A percentile compares a stretch with the other conserved stretches of the same genome.
phyloP scores from a whole-genome alignment of 805 yeast genomes.

The Zygotorulaspora florentina region DNA sequence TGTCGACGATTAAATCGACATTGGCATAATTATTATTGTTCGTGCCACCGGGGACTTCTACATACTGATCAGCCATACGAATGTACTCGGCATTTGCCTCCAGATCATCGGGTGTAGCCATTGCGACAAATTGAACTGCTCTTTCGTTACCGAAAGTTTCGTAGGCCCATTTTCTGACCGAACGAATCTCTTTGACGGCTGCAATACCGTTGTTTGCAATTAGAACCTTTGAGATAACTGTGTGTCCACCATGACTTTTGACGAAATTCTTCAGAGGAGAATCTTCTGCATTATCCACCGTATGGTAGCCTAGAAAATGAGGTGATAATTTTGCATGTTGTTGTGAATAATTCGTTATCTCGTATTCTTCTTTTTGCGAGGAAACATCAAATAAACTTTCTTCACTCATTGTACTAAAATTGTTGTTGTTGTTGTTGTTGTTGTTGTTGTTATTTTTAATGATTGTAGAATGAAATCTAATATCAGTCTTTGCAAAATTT shows the following conservation, averaged over 20 bases:
- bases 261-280: constrained; percentile 79
- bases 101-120: constrained; percentile 99
- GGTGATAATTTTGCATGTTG: constrained; percentile 49
- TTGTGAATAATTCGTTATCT: constrained; percentile 26
- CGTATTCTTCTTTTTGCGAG: constrained; percentile 22
- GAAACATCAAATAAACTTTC: constrained; percentile 40
- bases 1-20: constrained; percentile 92
- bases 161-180: constrained; percentile 98
- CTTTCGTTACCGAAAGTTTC: constrained; percentile 97
- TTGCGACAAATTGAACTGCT: constrained; percentile 89
- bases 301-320: constrained; percentile 79
- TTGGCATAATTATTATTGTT: constrained; percentile 98
- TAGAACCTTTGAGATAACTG: constrained; percentile 81
- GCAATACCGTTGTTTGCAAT: constrained; percentile 99
- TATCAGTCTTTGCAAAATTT: not conserved
- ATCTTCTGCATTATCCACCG: constrained; percentile 74
- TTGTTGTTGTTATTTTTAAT: constrained; percentile 1
- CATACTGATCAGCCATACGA: constrained; percentile 98
- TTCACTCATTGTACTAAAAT: constrained; percentile 35
- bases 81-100: constrained; percentile 96
- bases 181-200: constrained; percentile 96
- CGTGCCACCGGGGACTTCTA: constrained; percentile 98
- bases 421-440: constrained; percentile 4
- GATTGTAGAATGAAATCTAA: not conserved
- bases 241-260: constrained; percentile 83